Percentiles rank a stretch among this genome's conserved stretches.
Evolutionary conservation across 108 stramenopile species (phyloP).

Genomic region (Cyclotella choctawhatcheeana): DNA sequence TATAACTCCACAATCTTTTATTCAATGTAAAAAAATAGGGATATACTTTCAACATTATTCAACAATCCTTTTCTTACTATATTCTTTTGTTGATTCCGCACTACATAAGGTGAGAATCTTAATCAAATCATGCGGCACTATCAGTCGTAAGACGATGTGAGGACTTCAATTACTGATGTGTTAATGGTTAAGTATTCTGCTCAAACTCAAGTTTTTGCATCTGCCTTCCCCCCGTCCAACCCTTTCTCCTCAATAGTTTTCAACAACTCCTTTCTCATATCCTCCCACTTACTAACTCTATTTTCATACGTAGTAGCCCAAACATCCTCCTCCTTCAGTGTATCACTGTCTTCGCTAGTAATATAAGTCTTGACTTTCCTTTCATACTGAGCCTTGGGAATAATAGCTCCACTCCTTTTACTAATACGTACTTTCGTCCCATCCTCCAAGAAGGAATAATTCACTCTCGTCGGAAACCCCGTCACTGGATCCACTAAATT

Average conservation of each 20-base stretch:
- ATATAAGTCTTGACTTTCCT: slow-evolving; percentile 50
- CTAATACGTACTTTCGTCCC: slow-evolving; percentile 95
- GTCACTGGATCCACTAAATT: slow-evolving; percentile 84
- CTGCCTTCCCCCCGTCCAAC: neutral
- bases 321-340: slow-evolving; percentile 69
- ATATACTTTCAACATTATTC: no score
- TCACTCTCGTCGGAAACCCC: slow-evolving; percentile 84
- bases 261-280: slow-evolving; percentile 47
- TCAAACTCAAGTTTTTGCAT: neutral
- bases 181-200: neutral
- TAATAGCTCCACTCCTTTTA: slow-evolving; percentile 90
- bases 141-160: no score
- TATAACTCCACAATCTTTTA: no score
- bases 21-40: no score
- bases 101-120: no score
- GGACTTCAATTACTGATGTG: neutral
- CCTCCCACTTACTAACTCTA: slow-evolving; percentile 41
- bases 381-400: slow-evolving; percentile 90
- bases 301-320: slow-evolving; percentile 76
- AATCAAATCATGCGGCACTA: no score
- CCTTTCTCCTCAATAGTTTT: slow-evolving; percentile 31
- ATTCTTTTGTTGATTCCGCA: no score
- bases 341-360: slow-evolving; percentile 78
- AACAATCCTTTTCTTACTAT: no score
- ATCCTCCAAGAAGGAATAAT: slow-evolving; percentile 81